Evolutionary conservation across 2,329 filamentous ascomycete genomes (phyloP).

Genomic region (Pezicula neosporulosa): DNA sequence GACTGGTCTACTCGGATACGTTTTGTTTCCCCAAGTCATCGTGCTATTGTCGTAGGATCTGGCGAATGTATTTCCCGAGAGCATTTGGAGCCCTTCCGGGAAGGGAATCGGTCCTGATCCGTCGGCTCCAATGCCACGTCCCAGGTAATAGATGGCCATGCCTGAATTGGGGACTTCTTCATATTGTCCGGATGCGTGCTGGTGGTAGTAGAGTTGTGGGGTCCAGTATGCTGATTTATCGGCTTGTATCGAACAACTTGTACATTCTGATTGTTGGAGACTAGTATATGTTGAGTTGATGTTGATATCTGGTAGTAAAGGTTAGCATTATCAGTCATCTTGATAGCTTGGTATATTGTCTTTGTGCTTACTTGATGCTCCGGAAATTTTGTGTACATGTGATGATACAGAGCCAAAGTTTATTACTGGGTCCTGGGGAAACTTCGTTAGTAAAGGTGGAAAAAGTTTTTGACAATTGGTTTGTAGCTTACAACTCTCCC

Average conservation of each 20-base stretch:
- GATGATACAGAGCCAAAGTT: not conserved
- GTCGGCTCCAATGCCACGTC: constrained; percentile 37
- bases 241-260: constrained; percentile 71
- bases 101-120: not conserved
- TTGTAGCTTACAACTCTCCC: not conserved
- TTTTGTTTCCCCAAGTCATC: constrained; percentile 30
- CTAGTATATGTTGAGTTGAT: constrained; percentile 49
- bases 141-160: constrained; percentile 23
- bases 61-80: constrained; percentile 27
- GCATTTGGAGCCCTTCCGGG: constrained; percentile 6
- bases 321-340: not conserved
- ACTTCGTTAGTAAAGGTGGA: not conserved
- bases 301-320: constrained; percentile 52
- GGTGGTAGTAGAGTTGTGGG: constrained; percentile 9
- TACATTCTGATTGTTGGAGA: constrained; percentile 62
- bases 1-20: constrained; percentile 27
- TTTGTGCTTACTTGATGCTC: constrained; percentile 2
- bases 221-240: constrained; percentile 61
- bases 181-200: constrained; percentile 42
- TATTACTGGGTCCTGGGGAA: constrained; percentile 1
- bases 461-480: too few species aligned
- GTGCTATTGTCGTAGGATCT: constrained; percentile 25
- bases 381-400: constrained; percentile 7
- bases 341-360: not conserved
- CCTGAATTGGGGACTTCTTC: constrained; percentile 53